Percentiles rank a stretch among this genome's conserved stretches.
Conservation (phyloP, 148 eudicot genomes). For the Drosera capensis region DNA sequence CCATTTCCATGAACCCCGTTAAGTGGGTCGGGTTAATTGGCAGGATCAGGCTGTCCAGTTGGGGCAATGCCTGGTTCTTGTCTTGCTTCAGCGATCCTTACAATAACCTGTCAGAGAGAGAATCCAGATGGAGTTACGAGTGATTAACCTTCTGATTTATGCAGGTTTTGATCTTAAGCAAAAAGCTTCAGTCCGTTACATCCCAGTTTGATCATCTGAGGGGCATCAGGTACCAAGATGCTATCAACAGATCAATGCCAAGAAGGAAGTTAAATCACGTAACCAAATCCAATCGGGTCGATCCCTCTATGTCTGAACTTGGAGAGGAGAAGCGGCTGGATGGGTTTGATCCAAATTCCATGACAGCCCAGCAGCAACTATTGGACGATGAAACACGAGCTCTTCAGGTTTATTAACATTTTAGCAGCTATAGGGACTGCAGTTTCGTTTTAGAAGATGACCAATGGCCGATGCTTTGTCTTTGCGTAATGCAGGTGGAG, state of each 20-base stretch:
- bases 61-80: too few relatives aligned
- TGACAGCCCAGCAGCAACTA: conserved; percentile 66
- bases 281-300: conserved; percentile 15
- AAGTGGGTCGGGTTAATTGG: too few relatives aligned
- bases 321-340: conserved; percentile 29
- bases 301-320: conserved; percentile 17
- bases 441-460: neutral
- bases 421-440: neutral
- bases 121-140: neutral
- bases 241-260: conserved; percentile 57
- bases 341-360: conserved; percentile 43
- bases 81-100: neutral
- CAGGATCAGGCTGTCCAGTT: too few relatives aligned
- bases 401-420: conserved; percentile 52
- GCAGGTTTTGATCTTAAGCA: conserved; percentile 86
- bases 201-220: conserved; percentile 86
- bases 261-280: conserved; percentile 48
- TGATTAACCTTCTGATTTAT: neutral
- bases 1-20: too few relatives aligned
- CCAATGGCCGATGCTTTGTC: neutral
- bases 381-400: conserved; percentile 88
- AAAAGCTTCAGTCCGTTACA: conserved; percentile 82
- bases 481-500: conserved; percentile 39
- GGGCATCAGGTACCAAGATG: conserved; percentile 83
- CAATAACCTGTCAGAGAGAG: conserved; percentile 3